Evolutionary conservation across 345 rosid genomes (phyloP), one percentile per base, ranked within the genome.

Genomic region (Aquilaria sinensis): DNA sequence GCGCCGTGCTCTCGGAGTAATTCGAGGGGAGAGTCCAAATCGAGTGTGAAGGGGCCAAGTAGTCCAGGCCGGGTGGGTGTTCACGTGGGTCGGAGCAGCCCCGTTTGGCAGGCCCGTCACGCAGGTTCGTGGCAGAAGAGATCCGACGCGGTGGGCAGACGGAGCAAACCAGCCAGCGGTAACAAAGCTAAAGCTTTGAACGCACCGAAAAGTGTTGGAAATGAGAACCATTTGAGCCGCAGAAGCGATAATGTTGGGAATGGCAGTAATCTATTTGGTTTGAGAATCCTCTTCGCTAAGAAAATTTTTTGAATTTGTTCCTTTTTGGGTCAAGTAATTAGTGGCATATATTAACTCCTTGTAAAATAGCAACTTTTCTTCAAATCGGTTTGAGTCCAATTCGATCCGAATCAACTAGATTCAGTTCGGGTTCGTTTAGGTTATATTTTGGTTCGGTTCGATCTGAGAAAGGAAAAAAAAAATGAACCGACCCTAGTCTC

Each of bases 1-100:
- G 96, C 96, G 37, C 93, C 96, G 47, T 89, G 96, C 49, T 89
- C 96, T 0, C 57, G 96, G 5, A 86, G 93, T 66, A 89, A 89
- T 63, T 86, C 96, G 1, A 77, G n/a, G n/a, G n/a, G n/a, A n/a
- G n/a, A n/a, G n/a, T n/a, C n/a, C n/a, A n/a, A n/a, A n/a, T n/a
- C n/a, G n/a, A n/a, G 83, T 2, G 96, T 90, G 75, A 86, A 83
- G 73, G 84, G 82, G 87, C 89, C 93, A 10, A 66, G 71, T 47
- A 82, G 87, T 56, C 93, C 96, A 3, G 70, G 87, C 57, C 83
- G 93, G 59, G 66, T 74, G 62, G 90, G 90, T 12, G 82, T 89
- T 46, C 87, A 79, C 72, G 47, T 86, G 59, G 85, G 87, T 56
- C 90, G 93, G 70, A 84, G 68, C 69, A 84, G 87, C 69, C 96